Evolutionary conservation across 805 yeast species (phyloP), one percentile per base, ranked within the genome.

Genomic region (Nakazawaea ernobii): DNA sequence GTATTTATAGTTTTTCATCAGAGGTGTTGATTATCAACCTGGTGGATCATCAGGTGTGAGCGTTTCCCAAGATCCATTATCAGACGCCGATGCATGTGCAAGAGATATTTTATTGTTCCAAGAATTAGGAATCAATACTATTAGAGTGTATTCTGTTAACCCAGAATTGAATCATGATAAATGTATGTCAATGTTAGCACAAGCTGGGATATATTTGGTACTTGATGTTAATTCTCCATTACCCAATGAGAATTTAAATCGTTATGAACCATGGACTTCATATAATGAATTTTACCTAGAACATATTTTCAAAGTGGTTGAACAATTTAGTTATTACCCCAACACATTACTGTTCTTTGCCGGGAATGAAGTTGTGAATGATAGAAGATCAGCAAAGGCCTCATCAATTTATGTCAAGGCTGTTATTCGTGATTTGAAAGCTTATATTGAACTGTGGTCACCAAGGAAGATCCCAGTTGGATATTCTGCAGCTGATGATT

Each of bases 401-500:
- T 82, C 97, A 0, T 95, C 97, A 1, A 70, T 74, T 2, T 92
- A 80, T 59, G 70, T 92, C 38, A 88, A 89, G 57, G 90, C 87
- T 0, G 74, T 91, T 28, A 71, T 89, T 5, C 71, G 92, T 42
- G 97, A 92, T 65, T 76, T 92, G 69, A 91, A 91, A 62, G 67
- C 67, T 28, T 92, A 85, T 60, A 81, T 88, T 51, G 60, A 67
- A 8, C 56, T 61, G 27, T 78, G 87, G 56, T 65, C 80, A 3
- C 75, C 80, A 1, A 74, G 99, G 47, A 58, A 59, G 11, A 77
- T 92, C 14, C 98, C 98, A 0, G 87, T 92, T 33, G 98, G 98
- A 0, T 92, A 92, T 62, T 89, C 97, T 0, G 97, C 98, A 0
- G 98, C 97, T 1, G 98, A 92, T 66, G 97, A 91, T 59, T 72